Base-by-base conservation (phyloP, 2,329 filamentous ascomycete genomes). In the Furcasterigmium sp. region DNA sequence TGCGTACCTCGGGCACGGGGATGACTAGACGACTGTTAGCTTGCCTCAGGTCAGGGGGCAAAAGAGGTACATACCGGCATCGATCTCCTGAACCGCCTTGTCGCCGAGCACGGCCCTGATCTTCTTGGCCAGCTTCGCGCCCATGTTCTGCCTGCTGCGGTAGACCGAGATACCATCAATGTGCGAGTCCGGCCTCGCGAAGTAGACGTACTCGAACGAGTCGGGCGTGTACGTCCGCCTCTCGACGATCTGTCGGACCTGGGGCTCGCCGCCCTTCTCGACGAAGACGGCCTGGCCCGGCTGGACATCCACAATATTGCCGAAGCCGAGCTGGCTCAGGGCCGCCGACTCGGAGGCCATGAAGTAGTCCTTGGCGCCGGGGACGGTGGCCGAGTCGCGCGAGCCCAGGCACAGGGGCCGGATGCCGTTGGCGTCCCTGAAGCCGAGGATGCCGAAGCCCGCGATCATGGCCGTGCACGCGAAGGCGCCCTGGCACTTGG, bases 101-200 rank as follows among this genome's bases (percentile, higher is more conserved):
- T 82, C 75, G 4, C 85, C 84, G 3, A 95, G 72, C 23, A 81
- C 75, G 34, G 75, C 65, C 51, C 76, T 74, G 53, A 95, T 80
- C 39, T 78, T 85, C 48, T 85, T 76, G 13, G 88, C 91, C 32
- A 95, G 75, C 58, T 85, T 84, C 58, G 78, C 74, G 38, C 90
- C 90, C 90, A 95, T 95, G 53, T 87, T 86, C 58, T 91, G 84
- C 41, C 90, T 80, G 53, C 85, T 90, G 52, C 83, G 80, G 58
- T 95, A 82, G 20, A 95, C 86, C 44, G 86, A 89, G 52, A 95
- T 93, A 18, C 88, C 89, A 57, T 95, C 90, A 44, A 95, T 91
- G 53, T 83, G 73, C 1, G 80, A 83, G 62, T 95, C 90, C 1
- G 87, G 87, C 2, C 90, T 75, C 14, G 87, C 84, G 55, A 95